Conservation (phyloP, 805 yeast genomes). For the Babjeviella inositovora region DNA sequence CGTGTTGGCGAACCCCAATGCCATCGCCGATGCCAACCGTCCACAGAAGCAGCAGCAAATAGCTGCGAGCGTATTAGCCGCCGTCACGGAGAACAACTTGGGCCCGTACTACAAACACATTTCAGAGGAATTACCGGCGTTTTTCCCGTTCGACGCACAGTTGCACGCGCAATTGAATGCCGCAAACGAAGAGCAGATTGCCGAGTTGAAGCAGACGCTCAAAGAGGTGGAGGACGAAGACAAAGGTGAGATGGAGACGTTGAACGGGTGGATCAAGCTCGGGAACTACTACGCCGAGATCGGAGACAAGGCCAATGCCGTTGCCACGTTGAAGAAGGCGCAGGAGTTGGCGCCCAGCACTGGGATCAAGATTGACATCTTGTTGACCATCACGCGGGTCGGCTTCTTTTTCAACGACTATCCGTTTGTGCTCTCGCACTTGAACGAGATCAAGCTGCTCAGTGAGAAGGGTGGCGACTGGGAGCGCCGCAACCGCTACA, state of each 20-base stretch:
- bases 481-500: slow-evolving; percentile 94
- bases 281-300: slow-evolving; percentile 82
- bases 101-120: slow-evolving; percentile 76
- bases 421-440: slow-evolving; percentile 46
- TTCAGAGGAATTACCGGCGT: slow-evolving; percentile 21
- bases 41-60: slow-evolving; percentile 22
- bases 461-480: slow-evolving; percentile 98
- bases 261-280: slow-evolving; percentile 59
- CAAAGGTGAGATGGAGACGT: slow-evolving; percentile 77
- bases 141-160: slow-evolving; percentile 41
- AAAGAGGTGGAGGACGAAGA: slow-evolving; percentile 44
- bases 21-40: slow-evolving; percentile 13
- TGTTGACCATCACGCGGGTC: slow-evolving; percentile 66
- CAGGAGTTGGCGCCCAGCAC: slow-evolving; percentile 69
- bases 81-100: slow-evolving; percentile 45
- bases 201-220: slow-evolving; percentile 34
- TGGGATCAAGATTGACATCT: slow-evolving; percentile 80
- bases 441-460: slow-evolving; percentile 55
- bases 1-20: slow-evolving; percentile 25
- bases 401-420: slow-evolving; percentile 86
- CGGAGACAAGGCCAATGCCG: slow-evolving; percentile 67
- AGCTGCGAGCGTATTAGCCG: slow-evolving; percentile 25
- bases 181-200: slow-evolving; percentile 39
- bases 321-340: slow-evolving; percentile 52
- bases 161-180: slow-evolving; percentile 32